Evolutionary conservation across 2,329 filamentous ascomycete species (phyloP).

Genomic region (Pseudocercospora vitis): DNA sequence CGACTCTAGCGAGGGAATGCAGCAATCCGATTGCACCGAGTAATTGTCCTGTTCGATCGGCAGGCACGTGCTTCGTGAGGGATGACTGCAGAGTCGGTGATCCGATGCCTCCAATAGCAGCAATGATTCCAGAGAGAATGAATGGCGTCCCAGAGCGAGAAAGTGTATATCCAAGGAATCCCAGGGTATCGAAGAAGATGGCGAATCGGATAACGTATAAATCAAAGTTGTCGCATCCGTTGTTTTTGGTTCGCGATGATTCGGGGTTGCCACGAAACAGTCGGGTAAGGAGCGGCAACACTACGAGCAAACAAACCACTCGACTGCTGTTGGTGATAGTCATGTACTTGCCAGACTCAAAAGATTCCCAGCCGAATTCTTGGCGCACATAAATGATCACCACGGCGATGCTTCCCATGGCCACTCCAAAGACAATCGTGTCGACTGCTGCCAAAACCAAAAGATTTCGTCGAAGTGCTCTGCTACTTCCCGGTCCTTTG

Average conservation of each 20-base stretch:
- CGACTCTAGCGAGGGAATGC: slow-evolving; percentile 75
- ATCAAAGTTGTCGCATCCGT: slow-evolving; percentile 76
- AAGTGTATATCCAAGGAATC: slow-evolving; percentile 72
- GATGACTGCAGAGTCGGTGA: slow-evolving; percentile 80
- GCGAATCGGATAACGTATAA: slow-evolving; percentile 72
- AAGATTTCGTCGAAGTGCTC: slow-evolving; percentile 73
- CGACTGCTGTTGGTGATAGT: slow-evolving; percentile 76
- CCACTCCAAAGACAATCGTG: slow-evolving; percentile 75
- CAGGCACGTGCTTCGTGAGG: slow-evolving; percentile 86
- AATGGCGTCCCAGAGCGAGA: slow-evolving; percentile 64
- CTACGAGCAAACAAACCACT: slow-evolving; percentile 69
- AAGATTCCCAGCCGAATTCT: slow-evolving; percentile 77
- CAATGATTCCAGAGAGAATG: slow-evolving; percentile 68
- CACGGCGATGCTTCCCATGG: slow-evolving; percentile 78
- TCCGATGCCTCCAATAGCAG: slow-evolving; percentile 78
- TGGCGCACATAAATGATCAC: slow-evolving; percentile 80
- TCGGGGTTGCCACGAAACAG: slow-evolving; percentile 63
- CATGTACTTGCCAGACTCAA: slow-evolving; percentile 78
- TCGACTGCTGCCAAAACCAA: slow-evolving; percentile 77
- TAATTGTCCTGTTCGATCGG: slow-evolving; percentile 78
- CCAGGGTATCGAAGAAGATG: slow-evolving; percentile 72
- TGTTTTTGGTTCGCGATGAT: slow-evolving; percentile 50
- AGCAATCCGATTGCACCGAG: slow-evolving; percentile 83
- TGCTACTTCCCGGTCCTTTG: slow-evolving; percentile 61
- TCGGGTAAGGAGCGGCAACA: slow-evolving; percentile 77